phyloP scores from a whole-genome alignment of 1,139 yeast genomes.

The Candida tropicalis region DNA sequence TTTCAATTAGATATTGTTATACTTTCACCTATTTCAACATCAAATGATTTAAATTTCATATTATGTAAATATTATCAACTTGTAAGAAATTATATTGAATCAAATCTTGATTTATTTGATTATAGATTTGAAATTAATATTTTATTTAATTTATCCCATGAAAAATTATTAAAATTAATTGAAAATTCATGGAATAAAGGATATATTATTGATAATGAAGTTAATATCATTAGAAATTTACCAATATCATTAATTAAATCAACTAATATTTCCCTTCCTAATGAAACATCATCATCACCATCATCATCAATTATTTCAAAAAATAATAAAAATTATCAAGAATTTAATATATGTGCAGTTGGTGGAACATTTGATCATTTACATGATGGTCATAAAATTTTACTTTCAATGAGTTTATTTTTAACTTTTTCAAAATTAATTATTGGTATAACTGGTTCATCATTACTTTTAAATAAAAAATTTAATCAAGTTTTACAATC shows the following conservation, averaged over 20 bases:
- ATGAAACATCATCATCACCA: neutral
- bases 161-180: neutral
- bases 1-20: slow-evolving; percentile 28
- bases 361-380: slow-evolving; percentile 98
- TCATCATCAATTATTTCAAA: neutral
- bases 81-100: slow-evolving; percentile 24
- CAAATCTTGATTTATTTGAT: slow-evolving; percentile 16
- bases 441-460: slow-evolving; percentile 85
- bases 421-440: slow-evolving; percentile 58
- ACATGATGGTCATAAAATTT: slow-evolving; percentile 92
- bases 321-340: neutral
- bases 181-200: slow-evolving; percentile 10
- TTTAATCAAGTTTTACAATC: slow-evolving; percentile 66
- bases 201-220: slow-evolving; percentile 10
- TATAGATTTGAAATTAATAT: slow-evolving; percentile 36
- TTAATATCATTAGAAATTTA: neutral
- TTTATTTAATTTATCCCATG: slow-evolving; percentile 24
- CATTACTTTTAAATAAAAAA: slow-evolving; percentile 72
- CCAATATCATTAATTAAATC: neutral
- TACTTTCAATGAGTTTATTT: slow-evolving; percentile 74
- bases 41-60: slow-evolving; percentile 26
- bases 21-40: slow-evolving; percentile 19
- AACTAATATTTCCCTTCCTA: neutral
- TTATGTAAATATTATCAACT: slow-evolving; percentile 31
- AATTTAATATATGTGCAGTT: slow-evolving; percentile 49